phyloP scores from a whole-genome alignment of 2,329 filamentous ascomycete genomes.

The Cytospora piceicola region DNA sequence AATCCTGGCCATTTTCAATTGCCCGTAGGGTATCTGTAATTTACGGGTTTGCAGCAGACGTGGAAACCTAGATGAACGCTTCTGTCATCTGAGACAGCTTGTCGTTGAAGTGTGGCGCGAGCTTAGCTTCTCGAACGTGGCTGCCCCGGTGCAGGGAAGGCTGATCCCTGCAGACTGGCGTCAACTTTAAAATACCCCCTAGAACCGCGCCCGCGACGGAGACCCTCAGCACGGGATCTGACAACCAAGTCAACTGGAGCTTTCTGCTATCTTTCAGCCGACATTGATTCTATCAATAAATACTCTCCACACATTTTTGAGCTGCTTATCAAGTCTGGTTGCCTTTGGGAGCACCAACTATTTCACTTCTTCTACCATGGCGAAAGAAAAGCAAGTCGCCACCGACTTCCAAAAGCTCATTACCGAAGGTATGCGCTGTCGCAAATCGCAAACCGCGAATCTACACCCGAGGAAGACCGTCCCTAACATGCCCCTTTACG shows the following conservation, averaged over 20 bases:
- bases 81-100: background rate
- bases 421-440: constrained; percentile 48
- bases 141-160: background rate
- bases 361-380: constrained; percentile 31
- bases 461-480: constrained; percentile 16
- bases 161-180: constrained; percentile 3
- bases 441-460: background rate
- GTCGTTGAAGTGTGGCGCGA: constrained; percentile 25
- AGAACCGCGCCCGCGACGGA: background rate
- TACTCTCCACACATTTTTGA: background rate
- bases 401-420: constrained; percentile 61
- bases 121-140: constrained; percentile 17
- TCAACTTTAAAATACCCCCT: constrained; percentile 20
- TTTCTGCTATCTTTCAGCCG: background rate
- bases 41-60: background rate
- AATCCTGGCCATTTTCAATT: constrained; percentile 21
- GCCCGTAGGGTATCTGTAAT: background rate
- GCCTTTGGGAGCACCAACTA: background rate
- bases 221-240: background rate
- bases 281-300: constrained; percentile 1
- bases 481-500: constrained; percentile 7
- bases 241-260: background rate
- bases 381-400: constrained; percentile 42
- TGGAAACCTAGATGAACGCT: background rate
- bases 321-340: background rate